phyloP scores from a whole-genome alignment of 2,329 filamentous ascomycete species.

The Hymenoscyphus occultus region DNA sequence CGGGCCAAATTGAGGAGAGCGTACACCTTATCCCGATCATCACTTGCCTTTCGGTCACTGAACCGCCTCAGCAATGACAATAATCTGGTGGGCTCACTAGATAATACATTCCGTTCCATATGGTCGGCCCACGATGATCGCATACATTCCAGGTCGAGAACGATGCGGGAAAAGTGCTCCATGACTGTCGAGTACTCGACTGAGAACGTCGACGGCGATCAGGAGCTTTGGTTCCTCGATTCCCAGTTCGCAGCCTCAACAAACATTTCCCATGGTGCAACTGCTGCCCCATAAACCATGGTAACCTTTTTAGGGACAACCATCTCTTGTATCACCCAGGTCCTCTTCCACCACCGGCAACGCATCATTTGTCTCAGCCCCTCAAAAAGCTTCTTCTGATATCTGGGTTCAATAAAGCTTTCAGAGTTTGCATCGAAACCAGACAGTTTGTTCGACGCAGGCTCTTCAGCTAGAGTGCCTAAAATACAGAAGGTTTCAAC shows the following conservation, averaged over 20 bases:
- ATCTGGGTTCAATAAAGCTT: neutral
- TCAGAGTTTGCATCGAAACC: slow-evolving; percentile 8
- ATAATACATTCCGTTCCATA: neutral
- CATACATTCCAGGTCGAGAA: slow-evolving; percentile 17
- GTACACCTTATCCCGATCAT: slow-evolving; percentile 23
- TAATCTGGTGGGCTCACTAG: neutral
- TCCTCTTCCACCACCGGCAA: slow-evolving; percentile 16
- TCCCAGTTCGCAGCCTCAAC: slow-evolving; percentile 21
- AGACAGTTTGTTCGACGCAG: neutral
- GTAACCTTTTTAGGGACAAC: slow-evolving; percentile 16
- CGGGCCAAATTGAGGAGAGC: slow-evolving; percentile 15
- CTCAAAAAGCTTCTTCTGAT: slow-evolving; percentile 7
- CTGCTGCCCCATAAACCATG: slow-evolving; percentile 12
- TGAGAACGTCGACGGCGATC: neutral
- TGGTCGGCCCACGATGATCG: slow-evolving; percentile 6
- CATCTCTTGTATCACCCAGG: slow-evolving; percentile 22
- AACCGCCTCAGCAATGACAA: slow-evolving; percentile 16
- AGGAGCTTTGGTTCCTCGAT: neutral
- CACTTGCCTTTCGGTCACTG: slow-evolving; percentile 14
- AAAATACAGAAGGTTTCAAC: neutral
- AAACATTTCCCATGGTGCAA: slow-evolving; percentile 27
- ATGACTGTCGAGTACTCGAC: slow-evolving; percentile 12
- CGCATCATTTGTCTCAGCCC: slow-evolving; percentile 8
- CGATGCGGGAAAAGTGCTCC: slow-evolving; percentile 10
- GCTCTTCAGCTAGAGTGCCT: neutral